Conservation (phyloP, 108 stramenopile species). For the Fistulifera solaris region DNA sequence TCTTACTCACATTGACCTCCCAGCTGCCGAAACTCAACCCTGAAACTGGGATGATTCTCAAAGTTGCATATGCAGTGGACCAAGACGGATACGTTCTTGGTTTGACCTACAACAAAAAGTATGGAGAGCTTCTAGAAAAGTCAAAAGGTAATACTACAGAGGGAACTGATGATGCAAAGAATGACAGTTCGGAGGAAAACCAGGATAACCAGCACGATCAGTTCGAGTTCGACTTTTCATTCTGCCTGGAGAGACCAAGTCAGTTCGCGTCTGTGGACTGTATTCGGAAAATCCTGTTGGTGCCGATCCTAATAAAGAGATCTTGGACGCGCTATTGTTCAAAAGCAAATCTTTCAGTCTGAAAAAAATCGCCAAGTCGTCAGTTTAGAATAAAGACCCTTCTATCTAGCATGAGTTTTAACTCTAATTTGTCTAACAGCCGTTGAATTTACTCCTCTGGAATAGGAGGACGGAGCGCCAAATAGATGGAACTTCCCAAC, state of each 20-base stretch:
- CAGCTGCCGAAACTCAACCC: slow-evolving; percentile 28
- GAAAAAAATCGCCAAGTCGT: not conserved
- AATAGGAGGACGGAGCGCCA: slow-evolving; percentile 36
- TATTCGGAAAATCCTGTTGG: slow-evolving; percentile 11
- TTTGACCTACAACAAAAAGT: slow-evolving; percentile 34
- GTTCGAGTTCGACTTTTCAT: slow-evolving; percentile 9
- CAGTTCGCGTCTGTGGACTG: slow-evolving; percentile 2
- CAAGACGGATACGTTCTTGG: slow-evolving; percentile 64
- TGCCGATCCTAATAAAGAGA: slow-evolving; percentile 4
- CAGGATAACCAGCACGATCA: not conserved
- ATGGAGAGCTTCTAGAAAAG: slow-evolving; percentile 6
- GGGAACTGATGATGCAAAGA: not conserved
- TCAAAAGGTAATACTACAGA: not conserved
- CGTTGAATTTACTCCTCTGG: slow-evolving; percentile 8
- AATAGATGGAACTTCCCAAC: slow-evolving; percentile 43
- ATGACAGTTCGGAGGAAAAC: slow-evolving; percentile 1
- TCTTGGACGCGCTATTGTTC: slow-evolving; percentile 7
- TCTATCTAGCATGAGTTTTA: too few species aligned
- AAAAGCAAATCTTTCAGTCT: not conserved
- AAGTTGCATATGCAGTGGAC: slow-evolving; percentile 74
- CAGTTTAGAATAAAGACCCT: not conserved
- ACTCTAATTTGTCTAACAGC: too few species aligned
- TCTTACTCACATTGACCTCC: slow-evolving; percentile 39
- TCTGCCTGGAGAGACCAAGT: slow-evolving; percentile 10
- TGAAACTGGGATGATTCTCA: slow-evolving; percentile 29